Base-by-base conservation (phyloP, 1,284 basidiomycete species). In the Uromyces viciae-fabae region DNA sequence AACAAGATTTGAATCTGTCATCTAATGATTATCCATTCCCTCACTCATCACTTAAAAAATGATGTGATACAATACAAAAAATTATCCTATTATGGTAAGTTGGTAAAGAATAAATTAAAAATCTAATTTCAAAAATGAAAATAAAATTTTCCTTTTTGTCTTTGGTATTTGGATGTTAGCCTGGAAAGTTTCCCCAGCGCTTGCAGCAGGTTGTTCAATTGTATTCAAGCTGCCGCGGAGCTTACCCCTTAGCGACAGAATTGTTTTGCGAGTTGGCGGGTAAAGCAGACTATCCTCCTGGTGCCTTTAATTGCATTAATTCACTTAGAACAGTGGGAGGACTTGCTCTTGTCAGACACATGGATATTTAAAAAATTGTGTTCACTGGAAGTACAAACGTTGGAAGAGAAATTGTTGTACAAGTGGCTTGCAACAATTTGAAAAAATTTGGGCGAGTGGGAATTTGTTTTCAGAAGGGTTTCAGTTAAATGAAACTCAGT, bases 161-260 rank as follows among this genome's bases (percentile, higher is more conserved):
- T 36, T 42, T 7, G 22, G 19, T 25, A 25, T 43, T n/a, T 40
- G 62, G 73, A 60, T 75, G 74, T 36, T 82, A 38, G 73, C 75
- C 22, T 83, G 83, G 83, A 84, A 87, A 83, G 79, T 87, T 43
- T 86, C 84, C 11, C 84, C 84, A 11, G 84, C 84, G 0, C 82
- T 85, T 3, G 84, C 84, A 14, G 82, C 83, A 2, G 84, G 84
- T 4, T 84, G 84, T 81, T 75, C 83, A 31, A 81, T 85, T 43
- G 83, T 85, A 38, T 83, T 85, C 82, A 85, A 85, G 81, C 82
- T n/a, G n/a, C 84, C 1, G 83, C 84, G 43, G 84, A 85, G 49
- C 82, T 83, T 38, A 84, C 85, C 2, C 83, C 85, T 82, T 85
- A 17, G 77, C 83, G 7, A 82, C 82, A 9, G 62, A 83, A 38